Evolutionary conservation across 495 filamentous ascomycete species (phyloP).

Genomic region (Alectoria sarmentosa): DNA sequence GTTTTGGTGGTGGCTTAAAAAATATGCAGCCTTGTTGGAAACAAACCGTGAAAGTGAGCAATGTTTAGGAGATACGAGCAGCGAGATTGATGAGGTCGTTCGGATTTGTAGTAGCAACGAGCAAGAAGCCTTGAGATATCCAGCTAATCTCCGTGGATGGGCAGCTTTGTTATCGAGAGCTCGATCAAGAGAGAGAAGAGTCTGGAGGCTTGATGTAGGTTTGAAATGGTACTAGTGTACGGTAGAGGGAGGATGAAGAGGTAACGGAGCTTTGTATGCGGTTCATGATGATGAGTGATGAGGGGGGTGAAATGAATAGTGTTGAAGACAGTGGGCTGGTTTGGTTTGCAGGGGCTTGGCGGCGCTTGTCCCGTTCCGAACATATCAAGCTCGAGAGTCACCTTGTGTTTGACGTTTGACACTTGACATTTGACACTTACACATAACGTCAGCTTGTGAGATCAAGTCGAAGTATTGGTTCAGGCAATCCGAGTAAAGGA

Average conservation of each 20-base stretch:
- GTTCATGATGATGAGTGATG: conserved; percentile 20
- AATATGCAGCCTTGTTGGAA: conserved; percentile 27
- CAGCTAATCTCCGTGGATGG: background rate
- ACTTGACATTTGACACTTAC: background rate
- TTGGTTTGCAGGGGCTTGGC: conserved; percentile 8
- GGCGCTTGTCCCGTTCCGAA: conserved; percentile 13
- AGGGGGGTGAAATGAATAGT: conserved; percentile 9
- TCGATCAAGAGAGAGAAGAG: background rate
- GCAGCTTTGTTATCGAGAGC: background rate
- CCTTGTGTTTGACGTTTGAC: background rate
- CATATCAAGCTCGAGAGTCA: background rate
- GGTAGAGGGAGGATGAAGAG: conserved; percentile 15
- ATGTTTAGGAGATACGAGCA: background rate
- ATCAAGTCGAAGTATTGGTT: too few relatives aligned
- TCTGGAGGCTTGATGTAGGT: conserved; percentile 17
- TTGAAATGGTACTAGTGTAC: conserved; percentile 17
- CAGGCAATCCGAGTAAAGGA: too few relatives aligned
- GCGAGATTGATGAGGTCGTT: background rate
- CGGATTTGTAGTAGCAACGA: background rate
- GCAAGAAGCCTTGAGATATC: background rate
- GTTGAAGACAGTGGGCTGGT: background rate
- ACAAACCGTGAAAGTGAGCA: background rate
- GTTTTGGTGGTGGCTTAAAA: conserved; percentile 23
- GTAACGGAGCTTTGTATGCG: conserved; percentile 10
- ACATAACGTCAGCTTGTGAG: background rate